These are phyloP conservation scores for Penicillium pancosmium DNA, from an alignment of 495 filamentous ascomycete species.

Conservation along the genomic window DNA sequence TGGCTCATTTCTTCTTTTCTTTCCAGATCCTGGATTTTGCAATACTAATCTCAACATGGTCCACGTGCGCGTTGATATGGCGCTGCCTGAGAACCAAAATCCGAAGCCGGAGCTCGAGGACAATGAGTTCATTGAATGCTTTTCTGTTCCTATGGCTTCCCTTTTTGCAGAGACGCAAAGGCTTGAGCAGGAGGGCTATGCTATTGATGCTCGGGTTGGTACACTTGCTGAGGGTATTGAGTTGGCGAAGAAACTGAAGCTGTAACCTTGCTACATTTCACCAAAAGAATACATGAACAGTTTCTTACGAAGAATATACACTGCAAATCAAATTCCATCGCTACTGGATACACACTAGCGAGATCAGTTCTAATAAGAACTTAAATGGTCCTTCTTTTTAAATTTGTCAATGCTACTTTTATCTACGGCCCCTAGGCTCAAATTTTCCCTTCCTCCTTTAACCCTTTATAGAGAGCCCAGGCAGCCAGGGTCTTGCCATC, in stretches of 20 bases:
- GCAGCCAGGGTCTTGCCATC: conserved; percentile 83
- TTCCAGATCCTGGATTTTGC: conserved; percentile 71
- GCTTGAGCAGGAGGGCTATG: conserved; percentile 74
- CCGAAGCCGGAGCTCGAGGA: conserved; percentile 78
- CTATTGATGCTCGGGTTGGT: conserved; percentile 82
- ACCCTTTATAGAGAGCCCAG: conserved; percentile 73
- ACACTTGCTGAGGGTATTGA: conserved; percentile 87
- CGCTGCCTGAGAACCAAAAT: conserved; percentile 65
- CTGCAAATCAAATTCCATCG: too few species aligned
- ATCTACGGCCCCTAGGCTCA: conserved; percentile 24
- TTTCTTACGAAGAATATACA: too few species aligned
- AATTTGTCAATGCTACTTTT: not conserved
- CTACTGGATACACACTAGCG: not conserved
- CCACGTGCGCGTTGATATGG: conserved; percentile 77
- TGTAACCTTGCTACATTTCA: conserved; percentile 11
- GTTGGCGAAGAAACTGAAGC: conserved; percentile 62
- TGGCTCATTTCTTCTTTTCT: not conserved
- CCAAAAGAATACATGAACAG: too few species aligned
- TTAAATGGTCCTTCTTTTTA: not conserved
- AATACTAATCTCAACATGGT: conserved; percentile 86
- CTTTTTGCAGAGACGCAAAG: conserved; percentile 68
- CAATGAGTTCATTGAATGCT: conserved; percentile 87
- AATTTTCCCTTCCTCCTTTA: conserved; percentile 67
- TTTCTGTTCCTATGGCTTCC: conserved; percentile 64
- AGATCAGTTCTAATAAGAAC: not conserved